Evolutionary conservation across 257 asterid genomes (phyloP), one percentile per base, ranked within the genome.

Genomic region (Nyctanthes arbortristis): DNA sequence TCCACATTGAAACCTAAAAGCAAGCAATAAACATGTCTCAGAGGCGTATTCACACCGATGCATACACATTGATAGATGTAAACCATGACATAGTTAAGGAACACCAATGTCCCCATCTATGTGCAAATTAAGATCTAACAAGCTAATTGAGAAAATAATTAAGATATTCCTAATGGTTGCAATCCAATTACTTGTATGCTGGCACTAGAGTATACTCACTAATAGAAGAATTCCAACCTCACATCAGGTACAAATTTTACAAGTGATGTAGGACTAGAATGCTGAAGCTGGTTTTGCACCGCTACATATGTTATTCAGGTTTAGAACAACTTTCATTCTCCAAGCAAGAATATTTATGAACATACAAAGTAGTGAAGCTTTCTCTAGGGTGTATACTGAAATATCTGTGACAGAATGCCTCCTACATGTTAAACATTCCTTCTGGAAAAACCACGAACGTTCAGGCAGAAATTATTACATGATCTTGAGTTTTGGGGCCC

Each of bases 1-100:
- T 93, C 98, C 39, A 93, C 98, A 76, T 93, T 93, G 83, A 93
- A 93, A 45, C 98, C 98, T 93, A 91, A 81, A 83, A 36, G 59
- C 22, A 57, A 80, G 55, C 35, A 78, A 68, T 63, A 74, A 56
- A 28, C 59, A 78, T 6, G 52, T 40, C 62, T 66, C 55, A 59
- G 22, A 61, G 43, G 70, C 66, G 65, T 59, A 43, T 52, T 35
- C 39, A 58, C 24, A 63, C 58, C 70, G 5, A 13, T 11, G 40
- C 60, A 61, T n/a, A 32, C 25, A 32, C 34, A 63, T 52, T 10
- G 31, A 22, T 28, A 66, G 2, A 57, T 64, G 43, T n/a, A 54
- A 20, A 32, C 36, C 28, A 31, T 35, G 61, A 59, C 56, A 65
- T 49, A 37, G 64, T 5, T 31, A 33, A 73, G 70, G 69, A 24